Percentiles rank a stretch among this genome's conserved stretches.
phyloP scores from a whole-genome alignment of 2,329 filamentous ascomycete genomes.

The Scedosporium minutisporum region DNA sequence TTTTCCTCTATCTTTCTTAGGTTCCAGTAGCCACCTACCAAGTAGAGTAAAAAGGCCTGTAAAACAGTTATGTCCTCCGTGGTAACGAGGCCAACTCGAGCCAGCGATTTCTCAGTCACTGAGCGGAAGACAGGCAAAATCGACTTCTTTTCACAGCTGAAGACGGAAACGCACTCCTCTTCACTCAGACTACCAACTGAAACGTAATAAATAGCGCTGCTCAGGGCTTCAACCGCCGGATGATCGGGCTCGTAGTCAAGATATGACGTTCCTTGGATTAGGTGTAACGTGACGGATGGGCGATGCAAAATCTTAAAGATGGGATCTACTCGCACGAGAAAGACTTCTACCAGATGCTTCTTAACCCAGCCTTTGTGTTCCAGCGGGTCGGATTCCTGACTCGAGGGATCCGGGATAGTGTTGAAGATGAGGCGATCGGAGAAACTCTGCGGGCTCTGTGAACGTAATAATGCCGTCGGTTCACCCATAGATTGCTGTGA shows the following conservation, averaged over 20 bases:
- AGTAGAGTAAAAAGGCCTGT: constrained; percentile 11
- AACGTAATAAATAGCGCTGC: not conserved
- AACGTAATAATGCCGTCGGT: not conserved
- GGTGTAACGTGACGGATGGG: not conserved
- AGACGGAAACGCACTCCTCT: not conserved
- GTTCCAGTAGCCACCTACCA: constrained; percentile 6
- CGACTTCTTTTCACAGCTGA: not conserved
- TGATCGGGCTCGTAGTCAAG: not conserved
- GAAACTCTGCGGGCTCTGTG: not conserved
- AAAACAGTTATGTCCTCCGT: constrained; percentile 9
- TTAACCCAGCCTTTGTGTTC: not conserved
- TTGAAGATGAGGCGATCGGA: not conserved
- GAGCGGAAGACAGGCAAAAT: not conserved
- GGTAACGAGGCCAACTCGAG: constrained; percentile 7
- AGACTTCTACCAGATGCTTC: not conserved
- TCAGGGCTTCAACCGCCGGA: not conserved
- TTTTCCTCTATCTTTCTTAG: too few relatives aligned
- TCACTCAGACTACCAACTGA: not conserved
- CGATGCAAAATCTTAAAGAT: not conserved
- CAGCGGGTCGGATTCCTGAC: not conserved
- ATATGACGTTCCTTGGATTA: not conserved
- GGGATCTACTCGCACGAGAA: not conserved
- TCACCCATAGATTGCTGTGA: not conserved
- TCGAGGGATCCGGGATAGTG: not conserved
- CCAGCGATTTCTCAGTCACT: not conserved